Evolutionary conservation across 2,329 filamentous ascomycete species (phyloP), one percentile per base, ranked within the genome.

Genomic region (Talaromyces sp.): DNA sequence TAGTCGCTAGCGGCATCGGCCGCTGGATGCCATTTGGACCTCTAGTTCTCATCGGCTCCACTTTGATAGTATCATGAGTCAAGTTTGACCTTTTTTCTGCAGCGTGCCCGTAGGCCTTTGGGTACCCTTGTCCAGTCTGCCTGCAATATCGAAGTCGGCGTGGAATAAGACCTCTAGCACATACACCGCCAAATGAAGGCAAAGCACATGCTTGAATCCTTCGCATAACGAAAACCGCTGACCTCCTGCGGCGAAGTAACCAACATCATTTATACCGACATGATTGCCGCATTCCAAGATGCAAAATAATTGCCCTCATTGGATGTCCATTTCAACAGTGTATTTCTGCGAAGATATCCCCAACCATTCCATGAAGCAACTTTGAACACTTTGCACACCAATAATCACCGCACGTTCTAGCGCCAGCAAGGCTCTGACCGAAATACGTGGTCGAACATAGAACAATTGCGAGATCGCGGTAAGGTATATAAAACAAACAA

Each of bases 1-100:
- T 76, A 70, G 70, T 75, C 68, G 74, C 71, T 73, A 62, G 72
- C 68, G 68, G 71, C 65, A 72, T 72, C 66, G 66, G 51, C 63
- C 67, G 68, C 69, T 68, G 64, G 69, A 68, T 65, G 63, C 66
- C 65, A 63, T 62, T 64, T 43, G 61, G 68, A 65, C 64, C 62
- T 68, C 59, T 65, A 65, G 60, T 62, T 66, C 62, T 66, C 65
- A 63, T 65, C 63, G 65, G 67, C 59, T 65, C 58, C 64, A 62
- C 56, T 61, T 50, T 55, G 56, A 61, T 46, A 60, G 59, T 31
- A 58, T 41, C 56, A 53, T 50, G 29, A 51, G 35, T 43, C 51
- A 58, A 43, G 27, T 50, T 58, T 57, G 59, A 61, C 61, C 56
- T 58, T 32, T 56, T 54, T 54, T 59, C 43, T 59, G 61, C 43